Percentiles rank a stretch among this genome's conserved stretches.
Conservation (phyloP, 768 basidiomycete genomes). For the Kwoniella sp. region DNA sequence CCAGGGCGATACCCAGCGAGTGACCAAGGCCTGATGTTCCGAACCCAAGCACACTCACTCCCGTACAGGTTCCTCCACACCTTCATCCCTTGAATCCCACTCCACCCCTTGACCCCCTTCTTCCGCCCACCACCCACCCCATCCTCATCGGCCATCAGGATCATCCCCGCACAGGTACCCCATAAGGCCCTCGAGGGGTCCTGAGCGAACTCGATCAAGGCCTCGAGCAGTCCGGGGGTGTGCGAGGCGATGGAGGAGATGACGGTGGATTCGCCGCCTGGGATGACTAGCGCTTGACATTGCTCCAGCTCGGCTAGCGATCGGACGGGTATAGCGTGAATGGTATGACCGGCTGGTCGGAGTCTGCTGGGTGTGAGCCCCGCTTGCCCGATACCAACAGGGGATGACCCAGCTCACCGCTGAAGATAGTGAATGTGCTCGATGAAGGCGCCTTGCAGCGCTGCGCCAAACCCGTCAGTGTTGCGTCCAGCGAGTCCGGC, state of each 20-base stretch:
- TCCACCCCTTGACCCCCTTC: conserved; percentile 64
- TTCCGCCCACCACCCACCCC: conserved; percentile 69
- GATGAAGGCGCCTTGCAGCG: conserved; percentile 86
- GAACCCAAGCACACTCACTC: too few relatives aligned
- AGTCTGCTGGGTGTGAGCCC: conserved; percentile 16
- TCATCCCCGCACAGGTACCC: conserved; percentile 96
- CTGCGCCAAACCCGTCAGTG: conserved; percentile 52
- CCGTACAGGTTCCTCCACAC: conserved; percentile 90
- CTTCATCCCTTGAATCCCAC: conserved; percentile 66
- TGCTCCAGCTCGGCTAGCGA: conserved; percentile 17
- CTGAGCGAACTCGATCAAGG: conserved; percentile 67
- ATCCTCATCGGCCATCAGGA: conserved; percentile 66
- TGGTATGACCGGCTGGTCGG: conserved; percentile 21
- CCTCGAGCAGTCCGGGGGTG: conserved; percentile 72
- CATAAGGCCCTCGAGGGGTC: conserved; percentile 65
- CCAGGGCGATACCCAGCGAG: conserved; percentile 3
- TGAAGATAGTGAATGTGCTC: conserved; percentile 74
- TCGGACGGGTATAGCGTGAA: conserved; percentile 55
- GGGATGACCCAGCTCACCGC: conserved; percentile 52
- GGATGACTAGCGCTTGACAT: conserved; percentile 85
- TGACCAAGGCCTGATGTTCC: conserved; percentile 3
- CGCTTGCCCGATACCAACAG: not conserved
- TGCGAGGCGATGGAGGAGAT: conserved; percentile 68
- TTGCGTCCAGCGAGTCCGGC: not conserved
- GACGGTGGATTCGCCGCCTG: conserved; percentile 94